Evolutionary conservation across 1,139 yeast genomes (phyloP), one percentile per base, ranked within the genome.

Genomic region (Pichia norvegensis): DNA sequence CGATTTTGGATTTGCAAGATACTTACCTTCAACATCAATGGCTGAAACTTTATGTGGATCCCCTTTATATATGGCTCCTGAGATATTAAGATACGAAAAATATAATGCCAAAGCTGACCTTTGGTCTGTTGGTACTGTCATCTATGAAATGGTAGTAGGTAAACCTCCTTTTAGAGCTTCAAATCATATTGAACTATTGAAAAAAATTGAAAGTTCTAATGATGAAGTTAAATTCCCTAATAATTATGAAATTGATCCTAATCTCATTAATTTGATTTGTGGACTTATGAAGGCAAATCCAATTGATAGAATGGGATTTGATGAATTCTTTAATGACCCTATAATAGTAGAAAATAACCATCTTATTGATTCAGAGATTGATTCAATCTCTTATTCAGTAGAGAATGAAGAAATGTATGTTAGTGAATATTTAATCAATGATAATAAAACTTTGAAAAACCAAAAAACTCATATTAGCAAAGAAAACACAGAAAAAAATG

Each of bases 31-130:
- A 41, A 85, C 96, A 1, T 82, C 95, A 2, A 73, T 94, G 76
- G 97, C 98, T 1, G 98, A 92, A 64, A 92, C 98, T 3, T 70
- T 92, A 53, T 92, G 98, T 70, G 98, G 98, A 1, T 86, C 96
- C 11, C 98, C 98, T 1, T 68, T 92, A 41, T 92, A 94, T 64
- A 92, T 92, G 98, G 98, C 98, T 0, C 98, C 98, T 0, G 98
- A 92, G 65, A 94, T 92, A 43, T 72, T 92, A 57, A 74, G 95
- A 52, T 88, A 87, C 62, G 97, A 94, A 62, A 92, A 88, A 65
- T 92, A 92, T 66, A 88, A 90, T 58, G 98, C 97, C 4, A 90
- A 88, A 62, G 97, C 97, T 0, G 98, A 92, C 63, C 68, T 92
- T 52, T 92, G 98, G 98, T 87, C 97, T 1, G 96, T 92, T 5